phyloP scores from a whole-genome alignment of 441 rosid species.

The Adansonia grandidieri region DNA sequence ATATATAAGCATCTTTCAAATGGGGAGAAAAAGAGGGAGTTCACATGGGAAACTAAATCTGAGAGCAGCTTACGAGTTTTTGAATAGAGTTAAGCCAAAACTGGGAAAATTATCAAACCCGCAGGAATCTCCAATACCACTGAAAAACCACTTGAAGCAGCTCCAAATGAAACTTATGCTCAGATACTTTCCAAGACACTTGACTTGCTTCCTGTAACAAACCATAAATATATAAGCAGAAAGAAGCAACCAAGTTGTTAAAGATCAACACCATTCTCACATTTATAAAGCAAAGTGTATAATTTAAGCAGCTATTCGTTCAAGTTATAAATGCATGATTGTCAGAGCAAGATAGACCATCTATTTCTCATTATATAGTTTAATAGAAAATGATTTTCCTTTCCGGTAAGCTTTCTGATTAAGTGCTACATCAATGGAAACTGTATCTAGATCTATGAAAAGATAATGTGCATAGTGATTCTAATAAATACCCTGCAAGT shows the following conservation, averaged over 20 bases:
- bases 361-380: not conserved
- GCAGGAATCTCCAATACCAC: slow-evolving; percentile 87
- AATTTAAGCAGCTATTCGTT: slow-evolving; percentile 14
- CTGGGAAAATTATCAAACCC: slow-evolving; percentile 93
- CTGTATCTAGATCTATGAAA: not conserved
- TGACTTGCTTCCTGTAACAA: slow-evolving; percentile 77
- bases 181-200: slow-evolving; percentile 83
- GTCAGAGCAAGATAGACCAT: not conserved
- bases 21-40: not conserved
- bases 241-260: not conserved
- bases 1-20: not conserved
- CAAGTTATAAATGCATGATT: not conserved
- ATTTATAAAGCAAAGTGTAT: not conserved
- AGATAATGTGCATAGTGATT: slow-evolving; percentile 1
- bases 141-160: slow-evolving; percentile 96
- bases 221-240: slow-evolving; percentile 10
- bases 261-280: not conserved
- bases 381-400: not conserved
- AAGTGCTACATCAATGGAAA: slow-evolving; percentile 7
- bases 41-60: slow-evolving; percentile 24
- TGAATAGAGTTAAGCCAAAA: slow-evolving; percentile 75
- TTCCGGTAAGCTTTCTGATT: not conserved
- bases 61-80: slow-evolving; percentile 64
- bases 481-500: slow-evolving; percentile 69
- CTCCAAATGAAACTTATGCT: slow-evolving; percentile 85